Base-by-base conservation (phyloP, 148 eudicot species). In the Chenopodium berlandieri region DNA sequence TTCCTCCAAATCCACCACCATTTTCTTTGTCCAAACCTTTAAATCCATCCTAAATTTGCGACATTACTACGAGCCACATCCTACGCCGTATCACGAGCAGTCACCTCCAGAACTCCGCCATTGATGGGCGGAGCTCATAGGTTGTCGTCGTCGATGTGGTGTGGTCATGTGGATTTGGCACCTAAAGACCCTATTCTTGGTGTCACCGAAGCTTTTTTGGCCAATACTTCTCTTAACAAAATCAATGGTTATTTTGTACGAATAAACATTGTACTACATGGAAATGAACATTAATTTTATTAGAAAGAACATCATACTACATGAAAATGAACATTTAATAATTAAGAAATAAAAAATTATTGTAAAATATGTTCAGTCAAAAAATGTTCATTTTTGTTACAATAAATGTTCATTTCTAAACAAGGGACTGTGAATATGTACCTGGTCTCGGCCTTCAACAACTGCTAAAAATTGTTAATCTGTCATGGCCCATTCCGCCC, bases 181-280 rank as follows among this genome's bases (percentile, higher is more conserved):
- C 89, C 97, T 0, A 96, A 96, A 78, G 99, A 96, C 78, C 97
- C 99, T 17, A 96, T 96, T 64, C 98, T 96, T 47, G 99, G 99
- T 6, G 99, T 96, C 13, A 92, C 98, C 52, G 99, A 96, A 87
- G 97, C 98, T 58, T 96, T 86, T 81, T 90, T 96, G 40, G 91
- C 97, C 0, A 98, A 96, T 94, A 93, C 94, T 56, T 86, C 76
- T 79, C 99, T 97, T 7, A 1, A 63, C 60, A 96, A 96, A 92
- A 90, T 96, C 74, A 96, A 96, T 80, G 99, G 32, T 31, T 31
- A 31, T 31, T 31, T 1, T 31, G 32, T 31, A 31, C 32, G 32
- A 31, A 31, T 31, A 31, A 31, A 31, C 32, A 31, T 31, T 31
- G 32, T 31, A 31, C 32, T 31, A 31, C 32, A 31, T 31, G 32